Evolutionary conservation across 169 alveolate species (phyloP).

Genomic region (Plasmodium cynomolgi): DNA sequence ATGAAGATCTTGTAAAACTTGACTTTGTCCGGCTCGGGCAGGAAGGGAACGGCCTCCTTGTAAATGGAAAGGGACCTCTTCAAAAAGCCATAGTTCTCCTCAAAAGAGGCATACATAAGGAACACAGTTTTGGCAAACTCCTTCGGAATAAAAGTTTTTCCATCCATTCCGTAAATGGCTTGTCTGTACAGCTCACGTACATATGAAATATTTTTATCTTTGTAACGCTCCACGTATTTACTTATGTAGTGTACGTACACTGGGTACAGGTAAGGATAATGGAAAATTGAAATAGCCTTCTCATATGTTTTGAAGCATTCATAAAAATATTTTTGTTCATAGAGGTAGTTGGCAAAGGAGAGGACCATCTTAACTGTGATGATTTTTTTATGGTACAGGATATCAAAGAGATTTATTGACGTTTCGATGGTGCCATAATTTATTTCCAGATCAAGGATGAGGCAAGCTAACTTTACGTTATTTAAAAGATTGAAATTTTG

Average conservation of each 20-base stretch:
- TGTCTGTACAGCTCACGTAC: slow-evolving; percentile 90
- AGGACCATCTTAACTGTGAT: slow-evolving; percentile 82
- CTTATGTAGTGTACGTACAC: slow-evolving; percentile 87
- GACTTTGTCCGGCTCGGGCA: slow-evolving; percentile 78
- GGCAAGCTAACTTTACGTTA: slow-evolving; percentile 32
- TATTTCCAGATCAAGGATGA: slow-evolving; percentile 62
- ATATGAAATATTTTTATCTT: slow-evolving; percentile 88
- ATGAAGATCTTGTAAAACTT: slow-evolving; percentile 58
- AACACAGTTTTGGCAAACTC: slow-evolving; percentile 84
- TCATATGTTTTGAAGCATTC: slow-evolving; percentile 90
- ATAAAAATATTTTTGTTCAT: slow-evolving; percentile 84
- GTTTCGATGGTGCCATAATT: slow-evolving; percentile 71
- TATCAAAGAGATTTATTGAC: slow-evolving; percentile 19
- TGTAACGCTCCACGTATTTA: slow-evolving; percentile 85
- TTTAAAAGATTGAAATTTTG: slow-evolving; percentile 11
- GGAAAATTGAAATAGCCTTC: slow-evolving; percentile 85
- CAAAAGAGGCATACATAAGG: slow-evolving; percentile 89
- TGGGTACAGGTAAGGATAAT: slow-evolving; percentile 90
- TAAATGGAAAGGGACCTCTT: slow-evolving; percentile 88
- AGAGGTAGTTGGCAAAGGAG: slow-evolving; percentile 82
- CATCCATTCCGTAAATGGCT: slow-evolving; percentile 75
- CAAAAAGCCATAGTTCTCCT: slow-evolving; percentile 89
- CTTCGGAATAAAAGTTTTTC: slow-evolving; percentile 79
- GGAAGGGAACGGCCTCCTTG: slow-evolving; percentile 88
- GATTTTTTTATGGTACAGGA: slow-evolving; percentile 82